Evolutionary conservation across 345 rosid species (phyloP), one percentile per base, ranked within the genome.

Genomic region (Chamaenerion angustifolium): DNA sequence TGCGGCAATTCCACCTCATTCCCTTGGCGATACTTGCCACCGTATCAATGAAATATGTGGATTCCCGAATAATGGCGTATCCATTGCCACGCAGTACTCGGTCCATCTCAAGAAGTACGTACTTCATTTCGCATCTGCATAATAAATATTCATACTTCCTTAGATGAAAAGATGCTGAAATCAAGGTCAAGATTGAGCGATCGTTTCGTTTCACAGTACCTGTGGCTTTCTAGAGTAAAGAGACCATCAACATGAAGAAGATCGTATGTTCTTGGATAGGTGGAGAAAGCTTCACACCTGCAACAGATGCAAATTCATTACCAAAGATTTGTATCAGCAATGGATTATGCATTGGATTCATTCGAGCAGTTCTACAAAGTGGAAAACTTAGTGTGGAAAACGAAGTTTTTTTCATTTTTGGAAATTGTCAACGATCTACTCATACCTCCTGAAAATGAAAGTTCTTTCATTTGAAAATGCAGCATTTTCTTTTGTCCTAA

Each of bases 271-370:
- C 98, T 69, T 53, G 98, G 98, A 71, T 90, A 90, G 2, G 98
- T 86, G 1, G 98, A 90, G 68, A 90, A 86, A 16, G 96, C 88
- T 66, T 86, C 98, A 65, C 98, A 90, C 98, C 98, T 90, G 62
- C n/a, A 43, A 66, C 56, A 69, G 46, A 56, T 31, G 7, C 37
- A 31, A 31, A 31, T 31, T 8, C 27, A 23, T 23, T 5, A 23
- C 5, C 27, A n/a, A n/a, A n/a, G n/a, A n/a, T n/a, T n/a, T n/a
- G n/a, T n/a, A n/a, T n/a, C n/a, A n/a, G n/a, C n/a, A n/a, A n/a
- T n/a, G n/a, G n/a, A n/a, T n/a, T n/a, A n/a, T n/a, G n/a, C n/a
- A n/a, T n/a, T n/a, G n/a, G n/a, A n/a, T n/a, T n/a, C 25, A 21
- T 21, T 21, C 25, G 25, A 21, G 4, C 4, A 4, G 25, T 1